Conservation (phyloP, 352 stramenopile genomes). For the Sclerospora graminicola region DNA sequence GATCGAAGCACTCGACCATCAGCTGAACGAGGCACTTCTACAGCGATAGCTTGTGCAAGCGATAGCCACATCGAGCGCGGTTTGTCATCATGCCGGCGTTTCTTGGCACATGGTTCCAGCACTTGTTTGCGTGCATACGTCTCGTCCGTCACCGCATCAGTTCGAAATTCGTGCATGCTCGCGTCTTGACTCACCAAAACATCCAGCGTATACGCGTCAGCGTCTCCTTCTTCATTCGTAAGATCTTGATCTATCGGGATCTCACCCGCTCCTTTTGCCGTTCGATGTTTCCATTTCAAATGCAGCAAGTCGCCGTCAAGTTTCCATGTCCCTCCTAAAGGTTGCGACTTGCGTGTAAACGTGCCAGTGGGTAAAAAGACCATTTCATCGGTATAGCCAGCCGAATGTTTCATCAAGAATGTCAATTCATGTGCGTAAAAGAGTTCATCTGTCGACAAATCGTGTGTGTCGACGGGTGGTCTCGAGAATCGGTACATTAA, state of each 20-base stretch:
- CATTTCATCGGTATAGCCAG: conserved; percentile 70
- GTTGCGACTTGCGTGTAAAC: conserved; percentile 63
- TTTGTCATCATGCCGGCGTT: conserved; percentile 26
- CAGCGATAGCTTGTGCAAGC: conserved; percentile 44
- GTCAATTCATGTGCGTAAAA: conserved; percentile 75
- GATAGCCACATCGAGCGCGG: conserved; percentile 49
- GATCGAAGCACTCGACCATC: conserved; percentile 31
- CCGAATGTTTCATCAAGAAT: conserved; percentile 67
- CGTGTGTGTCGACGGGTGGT: conserved; percentile 46
- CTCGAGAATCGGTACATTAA: conserved; percentile 65
- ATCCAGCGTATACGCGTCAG: conserved; percentile 56
- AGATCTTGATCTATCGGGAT: conserved; percentile 8
- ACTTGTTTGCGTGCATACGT: conserved; percentile 51
- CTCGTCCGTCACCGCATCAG: conserved; percentile 48
- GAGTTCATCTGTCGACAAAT: conserved; percentile 44
- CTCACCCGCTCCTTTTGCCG: conserved; percentile 7
- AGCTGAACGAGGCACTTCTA: conserved; percentile 38
- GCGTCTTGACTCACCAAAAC: conserved; percentile 64
- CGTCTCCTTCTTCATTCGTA: conserved; percentile 30
- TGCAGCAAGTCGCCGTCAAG: conserved; percentile 74
- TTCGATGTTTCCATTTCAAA: conserved; percentile 53
- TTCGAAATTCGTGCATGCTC: conserved; percentile 71
- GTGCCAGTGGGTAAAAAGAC: conserved; percentile 40
- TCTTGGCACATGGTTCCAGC: conserved; percentile 52
- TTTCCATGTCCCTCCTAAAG: conserved; percentile 60